Evolutionary conservation across 306 rosid genomes (phyloP).

Genomic region (Lathyrus oleraceus): DNA sequence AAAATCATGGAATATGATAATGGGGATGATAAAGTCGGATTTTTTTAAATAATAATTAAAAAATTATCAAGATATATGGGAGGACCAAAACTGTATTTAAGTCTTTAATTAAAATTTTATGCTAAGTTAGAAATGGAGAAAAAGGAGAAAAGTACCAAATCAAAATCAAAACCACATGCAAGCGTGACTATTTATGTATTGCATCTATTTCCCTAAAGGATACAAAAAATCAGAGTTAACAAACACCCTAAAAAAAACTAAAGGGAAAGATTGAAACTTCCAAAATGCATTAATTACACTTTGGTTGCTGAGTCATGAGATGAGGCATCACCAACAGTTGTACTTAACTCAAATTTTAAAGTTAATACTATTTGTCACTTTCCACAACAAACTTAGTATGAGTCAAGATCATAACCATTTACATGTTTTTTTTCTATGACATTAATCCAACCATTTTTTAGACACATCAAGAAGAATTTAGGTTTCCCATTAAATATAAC

Average conservation of each 20-base stretch:
- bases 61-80: too few relatives aligned
- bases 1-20: too few relatives aligned
- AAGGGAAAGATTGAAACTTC: not conserved
- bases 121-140: not conserved
- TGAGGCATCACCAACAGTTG: not conserved
- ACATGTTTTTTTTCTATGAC: not conserved
- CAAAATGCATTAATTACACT: not conserved
- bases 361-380: constrained; percentile 25
- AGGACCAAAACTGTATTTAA: too few relatives aligned
- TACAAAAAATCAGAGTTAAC: not conserved
- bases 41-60: too few relatives aligned
- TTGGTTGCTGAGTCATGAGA: constrained; percentile 20
- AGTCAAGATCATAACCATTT: not conserved
- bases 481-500: not conserved
- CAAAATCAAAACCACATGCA: not conserved
- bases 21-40: too few relatives aligned
- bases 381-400: constrained; percentile 18
- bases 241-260: not conserved
- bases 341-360: constrained; percentile 21
- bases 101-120: too few relatives aligned
- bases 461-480: not conserved
- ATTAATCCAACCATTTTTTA: not conserved
- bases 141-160: not conserved
- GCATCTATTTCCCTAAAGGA: not conserved
- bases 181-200: not conserved